A percentile compares a stretch with the other conserved stretches of the same genome.
These are phyloP conservation scores for Boletus rubropictus DNA, from an alignment of 768 basidiomycete species.

Conservation along the genomic window DNA sequence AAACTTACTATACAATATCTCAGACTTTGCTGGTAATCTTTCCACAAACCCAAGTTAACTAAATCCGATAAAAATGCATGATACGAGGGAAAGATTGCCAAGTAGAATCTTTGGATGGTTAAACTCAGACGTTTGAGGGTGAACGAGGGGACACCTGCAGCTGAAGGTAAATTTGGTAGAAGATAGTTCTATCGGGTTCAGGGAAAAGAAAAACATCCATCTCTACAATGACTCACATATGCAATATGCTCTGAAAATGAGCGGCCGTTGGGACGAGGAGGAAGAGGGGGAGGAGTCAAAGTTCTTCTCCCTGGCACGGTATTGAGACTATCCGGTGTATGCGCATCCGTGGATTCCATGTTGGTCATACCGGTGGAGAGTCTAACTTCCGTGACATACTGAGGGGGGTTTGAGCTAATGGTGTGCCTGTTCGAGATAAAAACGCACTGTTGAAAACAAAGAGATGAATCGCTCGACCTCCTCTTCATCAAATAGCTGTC, in stretches of 20 bases:
- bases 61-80: conserved; percentile 38
- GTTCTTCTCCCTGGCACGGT: neutral
- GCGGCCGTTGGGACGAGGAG: conserved; percentile 8
- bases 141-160: conserved; percentile 41
- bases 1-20: conserved; percentile 47
- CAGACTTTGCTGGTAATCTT: conserved; percentile 42
- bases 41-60: conserved; percentile 49
- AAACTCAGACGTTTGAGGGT: conserved; percentile 49
- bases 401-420: neutral
- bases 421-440: neutral
- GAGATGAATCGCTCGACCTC: conserved; percentile 56
- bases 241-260: conserved; percentile 28
- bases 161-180: conserved; percentile 43
- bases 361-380: conserved; percentile 28
- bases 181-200: conserved; percentile 34
- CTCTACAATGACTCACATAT: conserved; percentile 17
- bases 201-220: conserved; percentile 4
- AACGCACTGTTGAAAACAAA: conserved; percentile 55
- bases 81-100: conserved; percentile 48
- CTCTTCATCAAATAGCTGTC: conserved; percentile 57
- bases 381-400: conserved; percentile 60
- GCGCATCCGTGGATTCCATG: conserved; percentile 15
- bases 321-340: neutral
- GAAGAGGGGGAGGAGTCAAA: neutral
- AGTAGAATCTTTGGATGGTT: conserved; percentile 49